These are phyloP conservation scores for Cordyceps cicadae DNA, from an alignment of 2,329 filamentous ascomycete species.

Conservation along the genomic window DNA sequence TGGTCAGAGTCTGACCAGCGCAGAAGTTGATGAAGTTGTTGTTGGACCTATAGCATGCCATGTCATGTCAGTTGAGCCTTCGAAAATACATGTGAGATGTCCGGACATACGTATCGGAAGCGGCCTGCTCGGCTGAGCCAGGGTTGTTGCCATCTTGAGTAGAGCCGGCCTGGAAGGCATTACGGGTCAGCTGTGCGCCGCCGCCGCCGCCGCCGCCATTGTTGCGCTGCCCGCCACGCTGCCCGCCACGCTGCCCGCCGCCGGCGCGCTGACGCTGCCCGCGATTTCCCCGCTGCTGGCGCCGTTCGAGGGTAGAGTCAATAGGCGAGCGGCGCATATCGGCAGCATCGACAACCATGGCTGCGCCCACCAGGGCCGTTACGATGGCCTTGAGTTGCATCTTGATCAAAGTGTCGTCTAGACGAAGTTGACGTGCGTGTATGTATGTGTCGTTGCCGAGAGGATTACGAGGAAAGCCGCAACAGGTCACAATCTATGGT, in stretches of 20 bases:
- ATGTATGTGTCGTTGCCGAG: constrained; percentile 13
- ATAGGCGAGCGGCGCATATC: constrained; percentile 31
- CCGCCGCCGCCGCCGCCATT: constrained; percentile 15
- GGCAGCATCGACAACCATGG: constrained; percentile 37
- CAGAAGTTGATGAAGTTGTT: constrained; percentile 60
- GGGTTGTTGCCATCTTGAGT: constrained; percentile 38
- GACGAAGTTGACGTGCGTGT: constrained; percentile 15
- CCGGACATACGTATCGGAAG: constrained; percentile 41
- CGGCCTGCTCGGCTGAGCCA: constrained; percentile 37
- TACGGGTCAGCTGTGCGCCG: constrained; percentile 14
- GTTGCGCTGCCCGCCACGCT: constrained; percentile 16
- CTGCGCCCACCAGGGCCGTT: constrained; percentile 40
- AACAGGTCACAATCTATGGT: constrained; percentile 26
- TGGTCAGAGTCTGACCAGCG: constrained; percentile 44
- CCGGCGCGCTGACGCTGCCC: constrained; percentile 10
- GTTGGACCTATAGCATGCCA: constrained; percentile 35
- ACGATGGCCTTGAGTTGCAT: constrained; percentile 47
- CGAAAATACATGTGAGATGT: background rate
- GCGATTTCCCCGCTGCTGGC: constrained; percentile 25
- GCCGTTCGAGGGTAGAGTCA: constrained; percentile 29
- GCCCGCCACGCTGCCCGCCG: constrained; percentile 19
- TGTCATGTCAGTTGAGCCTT: constrained; percentile 19
- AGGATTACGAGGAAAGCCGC: constrained; percentile 13
- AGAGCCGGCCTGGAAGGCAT: constrained; percentile 43
- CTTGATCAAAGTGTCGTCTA: constrained; percentile 16